A percentile compares a stretch with the other conserved stretches of the same genome.
Evolutionary conservation across 2,329 filamentous ascomycete genomes (phyloP).

Genomic region (Davidsoniella neocaledoniae): DNA sequence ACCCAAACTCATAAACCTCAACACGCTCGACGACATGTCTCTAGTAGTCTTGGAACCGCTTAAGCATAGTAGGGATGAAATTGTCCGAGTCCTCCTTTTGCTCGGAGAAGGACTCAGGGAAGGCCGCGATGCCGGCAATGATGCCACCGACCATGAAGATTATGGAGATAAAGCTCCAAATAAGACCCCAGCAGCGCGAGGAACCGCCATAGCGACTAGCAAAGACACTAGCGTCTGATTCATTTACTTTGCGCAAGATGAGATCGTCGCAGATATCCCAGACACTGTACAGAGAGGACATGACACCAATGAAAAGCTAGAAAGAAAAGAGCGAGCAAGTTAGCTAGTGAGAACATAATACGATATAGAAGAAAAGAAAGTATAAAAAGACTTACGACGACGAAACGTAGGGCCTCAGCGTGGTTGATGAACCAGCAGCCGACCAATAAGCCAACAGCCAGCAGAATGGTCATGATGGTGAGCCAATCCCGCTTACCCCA

Average conservation of each 20-base stretch:
- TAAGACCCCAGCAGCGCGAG: conserved; percentile 64
- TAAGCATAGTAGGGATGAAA: conserved; percentile 37
- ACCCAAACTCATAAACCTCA: not conserved
- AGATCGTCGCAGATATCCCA: conserved; percentile 79
- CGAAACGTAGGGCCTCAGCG: conserved; percentile 54
- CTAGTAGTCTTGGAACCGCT: not conserved
- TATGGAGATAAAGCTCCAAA: conserved; percentile 60
- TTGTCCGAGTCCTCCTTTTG: conserved; percentile 52
- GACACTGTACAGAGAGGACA: conserved; percentile 64
- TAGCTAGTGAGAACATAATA: too few relatives aligned
- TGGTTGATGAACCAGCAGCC: conserved; percentile 69
- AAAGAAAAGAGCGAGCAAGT: not conserved
- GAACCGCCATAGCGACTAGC: conserved; percentile 63
- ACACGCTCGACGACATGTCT: not conserved
- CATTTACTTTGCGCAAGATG: conserved; percentile 65
- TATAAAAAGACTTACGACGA: conserved; percentile 35
- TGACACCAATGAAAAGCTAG: conserved; percentile 62
- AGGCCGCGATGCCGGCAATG: conserved; percentile 59
- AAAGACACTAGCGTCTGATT: conserved; percentile 63
- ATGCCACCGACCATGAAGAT: conserved; percentile 57
- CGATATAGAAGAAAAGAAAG: not conserved
- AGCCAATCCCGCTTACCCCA: conserved; percentile 68
- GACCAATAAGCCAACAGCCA: conserved; percentile 53
- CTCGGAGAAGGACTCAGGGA: conserved; percentile 51
- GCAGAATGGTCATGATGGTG: conserved; percentile 52